Evolutionary conservation across 805 yeast genomes (phyloP), one percentile per base, ranked within the genome.

Genomic region (Cyberlindnera amylophila): DNA sequence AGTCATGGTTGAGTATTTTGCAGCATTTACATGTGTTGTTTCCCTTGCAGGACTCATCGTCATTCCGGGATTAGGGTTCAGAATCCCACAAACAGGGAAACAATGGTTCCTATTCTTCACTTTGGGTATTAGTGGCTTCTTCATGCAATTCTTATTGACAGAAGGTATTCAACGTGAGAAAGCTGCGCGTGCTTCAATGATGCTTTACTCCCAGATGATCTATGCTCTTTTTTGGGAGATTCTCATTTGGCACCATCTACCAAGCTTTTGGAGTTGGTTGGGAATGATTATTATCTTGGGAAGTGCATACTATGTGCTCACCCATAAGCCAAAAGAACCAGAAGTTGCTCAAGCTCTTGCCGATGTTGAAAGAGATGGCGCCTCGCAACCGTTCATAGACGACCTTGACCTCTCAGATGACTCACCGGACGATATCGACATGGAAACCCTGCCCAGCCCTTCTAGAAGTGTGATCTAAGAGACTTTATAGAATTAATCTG

Each of bases 161-260:
- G 79, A 86, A 8, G 96, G 96, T 1, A 74, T 89, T 38, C 95
- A 87, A 59, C 69, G 86, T 41, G 96, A 86, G 49, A 73, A 71
- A 46, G 95, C 96, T 0, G 79, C 88, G 4, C 72, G 85, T 43
- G 86, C 89, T 0, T 72, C 90, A 11, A 71, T 86, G 46, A 81
- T 87, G 78, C 66, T 75, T 2, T 90, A 90, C 59, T 72, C 89
- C 2, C 86, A 82, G 55, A 73, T 89, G 71, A 65, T 89, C 2
- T 87, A 82, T 64, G 91, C 96, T 0, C 65, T 87, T 14, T 44
- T 84, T 26, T 81, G 90, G 78, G 96, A 89, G 58, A 65, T 77
- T 28, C 34, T 78, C 1, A 65, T 88, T 23, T 90, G 87, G 81
- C 71, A 77, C 47, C 88, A 82, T 58, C 60, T 79, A 17, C 96